Conservation (phyloP, 495 filamentous ascomycete species). For the Lichenothelia convexa region DNA sequence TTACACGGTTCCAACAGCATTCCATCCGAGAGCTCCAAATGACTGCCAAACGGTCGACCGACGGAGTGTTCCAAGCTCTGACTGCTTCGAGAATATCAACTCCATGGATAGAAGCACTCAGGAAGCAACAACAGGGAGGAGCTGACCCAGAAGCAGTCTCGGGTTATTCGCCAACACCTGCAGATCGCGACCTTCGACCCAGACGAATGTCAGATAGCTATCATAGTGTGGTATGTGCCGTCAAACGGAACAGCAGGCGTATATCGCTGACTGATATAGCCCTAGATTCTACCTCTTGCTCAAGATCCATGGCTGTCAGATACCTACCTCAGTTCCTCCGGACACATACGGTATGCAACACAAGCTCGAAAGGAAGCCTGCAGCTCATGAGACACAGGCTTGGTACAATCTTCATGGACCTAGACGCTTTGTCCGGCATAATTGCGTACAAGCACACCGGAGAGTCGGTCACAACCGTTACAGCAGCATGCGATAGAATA, state of each 20-base stretch:
- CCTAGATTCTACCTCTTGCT: conserved; percentile 42
- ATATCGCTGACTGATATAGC: conserved; percentile 9
- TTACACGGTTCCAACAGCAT: too few relatives aligned
- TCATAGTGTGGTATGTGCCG: conserved; percentile 35
- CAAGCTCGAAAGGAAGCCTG: background rate
- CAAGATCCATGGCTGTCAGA: conserved; percentile 56
- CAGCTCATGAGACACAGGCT: conserved; percentile 23
- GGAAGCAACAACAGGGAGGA: conserved; percentile 28
- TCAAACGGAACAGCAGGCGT: background rate
- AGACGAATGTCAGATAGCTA: conserved; percentile 50
- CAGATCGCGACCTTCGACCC: conserved; percentile 33
- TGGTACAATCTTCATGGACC: conserved; percentile 61
- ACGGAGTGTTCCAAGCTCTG: conserved; percentile 34
- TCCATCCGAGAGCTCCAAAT: conserved; percentile 10
- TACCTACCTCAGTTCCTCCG: conserved; percentile 47
- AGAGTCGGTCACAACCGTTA: conserved; percentile 57
- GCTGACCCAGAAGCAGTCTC: conserved; percentile 14
- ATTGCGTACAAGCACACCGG: conserved; percentile 74
- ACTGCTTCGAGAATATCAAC: conserved; percentile 40
- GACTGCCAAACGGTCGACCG: conserved; percentile 14
- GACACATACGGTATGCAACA: conserved; percentile 36
- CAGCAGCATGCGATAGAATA: conserved; percentile 65
- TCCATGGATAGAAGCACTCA: conserved; percentile 53
- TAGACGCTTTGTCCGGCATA: conserved; percentile 65
- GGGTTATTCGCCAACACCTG: conserved; percentile 13